These are phyloP conservation scores for Fusarium musae DNA, from an alignment of 2,329 filamentous ascomycete species.

Conservation along the genomic window DNA sequence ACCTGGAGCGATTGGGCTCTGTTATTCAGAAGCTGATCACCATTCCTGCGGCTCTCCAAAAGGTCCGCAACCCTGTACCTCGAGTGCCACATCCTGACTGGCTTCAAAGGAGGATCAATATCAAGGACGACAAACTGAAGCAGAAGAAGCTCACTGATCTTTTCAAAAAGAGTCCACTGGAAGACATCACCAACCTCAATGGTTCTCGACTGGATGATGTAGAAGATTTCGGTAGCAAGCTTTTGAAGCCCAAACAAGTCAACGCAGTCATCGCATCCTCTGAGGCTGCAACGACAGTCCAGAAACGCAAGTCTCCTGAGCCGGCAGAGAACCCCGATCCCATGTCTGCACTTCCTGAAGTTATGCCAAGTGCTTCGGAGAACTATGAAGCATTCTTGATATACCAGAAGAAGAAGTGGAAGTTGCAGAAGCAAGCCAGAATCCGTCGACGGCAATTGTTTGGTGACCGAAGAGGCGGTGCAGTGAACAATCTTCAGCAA, in stretches of 20 bases:
- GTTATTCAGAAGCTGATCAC: slow-evolving; percentile 99
- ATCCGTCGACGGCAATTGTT: slow-evolving; percentile 89
- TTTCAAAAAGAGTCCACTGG: slow-evolving; percentile 72
- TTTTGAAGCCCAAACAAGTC: slow-evolving; percentile 72
- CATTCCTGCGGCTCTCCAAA: slow-evolving; percentile 95
- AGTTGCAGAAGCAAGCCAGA: slow-evolving; percentile 92
- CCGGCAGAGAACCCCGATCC: slow-evolving; percentile 76
- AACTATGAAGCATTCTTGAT: slow-evolving; percentile 89
- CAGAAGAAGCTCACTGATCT: slow-evolving; percentile 98
- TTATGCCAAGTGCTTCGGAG: slow-evolving; percentile 85
- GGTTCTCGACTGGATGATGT: slow-evolving; percentile 71
- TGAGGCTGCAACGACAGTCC: slow-evolving; percentile 57
- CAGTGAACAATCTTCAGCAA: slow-evolving; percentile 67
- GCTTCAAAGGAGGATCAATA: slow-evolving; percentile 91
- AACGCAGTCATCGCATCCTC: slow-evolving; percentile 66
- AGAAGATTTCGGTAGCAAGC: slow-evolving; percentile 81
- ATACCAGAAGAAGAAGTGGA: slow-evolving; percentile 99
- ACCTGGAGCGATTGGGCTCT: slow-evolving; percentile 92
- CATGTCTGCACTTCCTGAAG: slow-evolving; percentile 81
- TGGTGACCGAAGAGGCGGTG: slow-evolving; percentile 76
- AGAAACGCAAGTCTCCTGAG: slow-evolving; percentile 81
- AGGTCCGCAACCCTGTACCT: slow-evolving; percentile 93
- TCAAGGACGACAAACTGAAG: slow-evolving; percentile 97
- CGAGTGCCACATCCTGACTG: slow-evolving; percentile 95
- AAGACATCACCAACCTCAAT: slow-evolving; percentile 76